phyloP scores from a whole-genome alignment of 345 rosid species.

The Brassica nigra region DNA sequence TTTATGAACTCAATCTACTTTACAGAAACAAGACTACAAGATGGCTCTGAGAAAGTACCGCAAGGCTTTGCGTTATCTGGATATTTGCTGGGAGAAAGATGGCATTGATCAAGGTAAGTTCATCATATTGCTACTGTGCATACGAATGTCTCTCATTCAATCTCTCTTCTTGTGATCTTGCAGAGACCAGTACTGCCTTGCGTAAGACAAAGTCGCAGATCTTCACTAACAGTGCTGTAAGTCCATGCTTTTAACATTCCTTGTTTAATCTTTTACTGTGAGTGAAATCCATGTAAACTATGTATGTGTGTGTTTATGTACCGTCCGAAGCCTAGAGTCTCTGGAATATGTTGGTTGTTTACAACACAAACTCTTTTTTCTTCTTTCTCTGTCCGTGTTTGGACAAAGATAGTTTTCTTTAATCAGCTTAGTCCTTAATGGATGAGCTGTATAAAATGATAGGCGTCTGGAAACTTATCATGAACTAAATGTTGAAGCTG shows the following conservation, averaged over 20 bases:
- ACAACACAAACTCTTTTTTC: not conserved
- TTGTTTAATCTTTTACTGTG: constrained; percentile 1
- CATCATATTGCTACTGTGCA: not conserved
- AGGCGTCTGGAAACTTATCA: not conserved
- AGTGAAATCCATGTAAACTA: not conserved
- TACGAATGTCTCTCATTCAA: constrained; percentile 1
- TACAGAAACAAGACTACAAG: constrained; percentile 83
- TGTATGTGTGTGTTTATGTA: constrained; percentile 4
- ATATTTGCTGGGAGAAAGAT: constrained; percentile 97
- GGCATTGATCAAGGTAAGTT: constrained; percentile 83
- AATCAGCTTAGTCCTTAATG: not conserved
- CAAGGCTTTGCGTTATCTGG: constrained; percentile 82
- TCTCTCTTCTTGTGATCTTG: constrained; percentile 29
- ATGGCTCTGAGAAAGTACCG: constrained; percentile 95
- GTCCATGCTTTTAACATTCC: constrained; percentile 21
- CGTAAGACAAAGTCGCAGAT: constrained; percentile 87
- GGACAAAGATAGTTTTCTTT: not conserved
- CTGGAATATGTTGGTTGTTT: not conserved
- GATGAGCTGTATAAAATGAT: not conserved
- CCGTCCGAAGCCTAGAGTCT: not conserved
- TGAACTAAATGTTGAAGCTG: not conserved
- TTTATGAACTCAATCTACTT: not conserved
- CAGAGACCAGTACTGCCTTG: constrained; percentile 75
- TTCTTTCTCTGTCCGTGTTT: not conserved
- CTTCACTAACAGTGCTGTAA: constrained; percentile 90